Conservation (phyloP, 805 yeast genomes). For the Yueomyces sinensis region DNA sequence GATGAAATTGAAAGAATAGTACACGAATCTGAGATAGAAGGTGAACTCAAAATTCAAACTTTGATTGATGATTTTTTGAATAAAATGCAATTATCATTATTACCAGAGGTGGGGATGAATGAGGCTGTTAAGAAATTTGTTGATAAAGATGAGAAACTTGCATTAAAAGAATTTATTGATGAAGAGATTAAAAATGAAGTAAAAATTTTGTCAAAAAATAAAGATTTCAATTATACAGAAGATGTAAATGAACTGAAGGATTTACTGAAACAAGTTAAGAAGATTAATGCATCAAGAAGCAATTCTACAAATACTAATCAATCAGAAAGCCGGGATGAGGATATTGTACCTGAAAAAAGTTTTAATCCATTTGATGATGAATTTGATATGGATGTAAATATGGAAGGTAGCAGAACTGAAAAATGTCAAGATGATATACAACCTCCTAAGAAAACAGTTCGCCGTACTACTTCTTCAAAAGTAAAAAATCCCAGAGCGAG, state of each 20-base stretch:
- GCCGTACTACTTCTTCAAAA: too few species aligned
- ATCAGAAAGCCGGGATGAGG: too few species aligned
- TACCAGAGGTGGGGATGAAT: constrained; percentile 66
- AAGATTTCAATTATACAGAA: constrained; percentile 28
- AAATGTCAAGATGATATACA: too few species aligned
- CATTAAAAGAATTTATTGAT: constrained; percentile 51
- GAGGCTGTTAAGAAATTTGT: constrained; percentile 61
- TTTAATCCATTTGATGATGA: too few species aligned
- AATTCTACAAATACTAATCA: too few species aligned
- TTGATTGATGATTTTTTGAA: constrained; percentile 51
- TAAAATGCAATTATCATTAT: constrained; percentile 48
- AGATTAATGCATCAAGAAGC: constrained; percentile 13
- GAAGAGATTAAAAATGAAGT: constrained; percentile 42
- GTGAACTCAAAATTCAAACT: constrained; percentile 41
- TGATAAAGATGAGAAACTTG: constrained; percentile 69
- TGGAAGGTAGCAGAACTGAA: too few species aligned
- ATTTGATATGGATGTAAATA: neutral
- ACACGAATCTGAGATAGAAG: constrained; percentile 15
- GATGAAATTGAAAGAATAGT: constrained; percentile 7
- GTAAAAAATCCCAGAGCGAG: too few species aligned
- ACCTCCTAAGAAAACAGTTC: neutral
- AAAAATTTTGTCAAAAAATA: constrained; percentile 31
- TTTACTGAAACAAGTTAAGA: constrained; percentile 31
- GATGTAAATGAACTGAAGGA: constrained; percentile 29
- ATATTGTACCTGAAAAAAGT: too few species aligned